phyloP scores from a whole-genome alignment of 192 early-diverging fungal species.

The Podila verticillata region DNA sequence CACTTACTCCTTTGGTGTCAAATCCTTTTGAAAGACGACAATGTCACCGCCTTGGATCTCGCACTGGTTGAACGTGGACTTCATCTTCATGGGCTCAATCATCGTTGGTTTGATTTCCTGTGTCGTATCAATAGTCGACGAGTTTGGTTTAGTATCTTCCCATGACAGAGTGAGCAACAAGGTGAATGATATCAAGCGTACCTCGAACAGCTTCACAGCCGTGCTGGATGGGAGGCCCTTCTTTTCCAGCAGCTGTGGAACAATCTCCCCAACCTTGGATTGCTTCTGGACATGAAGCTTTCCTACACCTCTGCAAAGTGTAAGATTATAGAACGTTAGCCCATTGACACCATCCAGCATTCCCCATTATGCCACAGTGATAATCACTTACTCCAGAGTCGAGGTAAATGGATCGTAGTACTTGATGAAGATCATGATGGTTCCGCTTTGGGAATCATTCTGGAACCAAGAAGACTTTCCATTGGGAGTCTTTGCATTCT shows the following conservation, averaged over 20 bases:
- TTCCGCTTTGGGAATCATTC: constrained; percentile 14
- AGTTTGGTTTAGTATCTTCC: not conserved
- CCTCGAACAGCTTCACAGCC: constrained; percentile 72
- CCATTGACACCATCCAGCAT: too few species aligned
- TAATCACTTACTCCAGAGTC: constrained; percentile 63
- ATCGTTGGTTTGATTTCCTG: constrained; percentile 94
- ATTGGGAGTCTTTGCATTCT: constrained; percentile 28
- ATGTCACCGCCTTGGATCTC: constrained; percentile 97
- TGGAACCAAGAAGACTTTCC: constrained; percentile 28
- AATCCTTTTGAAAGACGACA: constrained; percentile 78
- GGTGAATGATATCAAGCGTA: constrained; percentile 5
- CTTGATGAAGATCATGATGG: constrained; percentile 85
- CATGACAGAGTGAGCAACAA: not conserved
- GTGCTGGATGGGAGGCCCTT: constrained; percentile 66
- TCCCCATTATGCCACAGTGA: not conserved
- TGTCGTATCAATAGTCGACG: not conserved
- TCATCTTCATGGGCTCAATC: constrained; percentile 81
- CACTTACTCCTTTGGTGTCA: constrained; percentile 60
- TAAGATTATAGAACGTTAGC: too few species aligned
- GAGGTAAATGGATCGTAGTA: constrained; percentile 75
- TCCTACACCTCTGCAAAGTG: constrained; percentile 59
- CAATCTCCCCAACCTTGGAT: constrained; percentile 68
- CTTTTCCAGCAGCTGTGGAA: constrained; percentile 63
- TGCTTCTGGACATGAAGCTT: constrained; percentile 59
- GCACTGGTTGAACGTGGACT: constrained; percentile 69